Evolutionary conservation across 768 basidiomycete genomes (phyloP).

Genomic region (Sporobolomyces pararoseus): DNA sequence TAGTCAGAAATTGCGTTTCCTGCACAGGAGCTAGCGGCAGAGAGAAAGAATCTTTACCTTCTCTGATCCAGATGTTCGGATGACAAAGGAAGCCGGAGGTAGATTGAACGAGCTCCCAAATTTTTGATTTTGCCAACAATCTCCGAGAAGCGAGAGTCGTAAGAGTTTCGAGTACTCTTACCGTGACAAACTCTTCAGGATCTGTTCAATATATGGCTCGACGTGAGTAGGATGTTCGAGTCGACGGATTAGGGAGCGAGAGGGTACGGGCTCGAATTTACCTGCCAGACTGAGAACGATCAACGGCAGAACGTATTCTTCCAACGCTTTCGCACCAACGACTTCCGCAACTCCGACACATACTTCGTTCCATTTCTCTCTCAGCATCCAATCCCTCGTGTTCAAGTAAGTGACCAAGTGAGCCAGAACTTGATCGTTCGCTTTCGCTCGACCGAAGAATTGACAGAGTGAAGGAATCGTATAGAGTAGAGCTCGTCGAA

Average conservation of each 20-base stretch:
- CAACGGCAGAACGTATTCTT: constrained; percentile 93
- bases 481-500: constrained; percentile 83
- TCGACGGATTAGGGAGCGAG: not conserved
- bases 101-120: constrained; percentile 92
- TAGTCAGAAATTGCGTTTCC: too few species aligned
- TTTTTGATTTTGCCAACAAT: constrained; percentile 85
- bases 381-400: constrained; percentile 75
- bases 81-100: constrained; percentile 87
- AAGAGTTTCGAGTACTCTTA: constrained; percentile 78
- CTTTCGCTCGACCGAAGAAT: constrained; percentile 85
- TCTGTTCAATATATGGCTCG: constrained; percentile 55
- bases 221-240: not conserved
- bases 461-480: constrained; percentile 85
- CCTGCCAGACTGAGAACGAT: constrained; percentile 95
- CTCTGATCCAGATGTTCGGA: constrained; percentile 91
- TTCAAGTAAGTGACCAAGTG: constrained; percentile 81
- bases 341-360: constrained; percentile 93
- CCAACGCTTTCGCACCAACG: constrained; percentile 82
- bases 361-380: constrained; percentile 89
- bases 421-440: constrained; percentile 89
- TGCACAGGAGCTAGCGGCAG: too few species aligned
- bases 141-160: constrained; percentile 86
- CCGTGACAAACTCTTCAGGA: constrained; percentile 89
- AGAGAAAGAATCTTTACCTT: constrained; percentile 63
- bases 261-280: too few species aligned